Percentiles rank a stretch among this genome's conserved stretches.
These are phyloP conservation scores for Lactarius hatsudake DNA, from an alignment of 768 basidiomycete genomes.

Conservation along the genomic window DNA sequence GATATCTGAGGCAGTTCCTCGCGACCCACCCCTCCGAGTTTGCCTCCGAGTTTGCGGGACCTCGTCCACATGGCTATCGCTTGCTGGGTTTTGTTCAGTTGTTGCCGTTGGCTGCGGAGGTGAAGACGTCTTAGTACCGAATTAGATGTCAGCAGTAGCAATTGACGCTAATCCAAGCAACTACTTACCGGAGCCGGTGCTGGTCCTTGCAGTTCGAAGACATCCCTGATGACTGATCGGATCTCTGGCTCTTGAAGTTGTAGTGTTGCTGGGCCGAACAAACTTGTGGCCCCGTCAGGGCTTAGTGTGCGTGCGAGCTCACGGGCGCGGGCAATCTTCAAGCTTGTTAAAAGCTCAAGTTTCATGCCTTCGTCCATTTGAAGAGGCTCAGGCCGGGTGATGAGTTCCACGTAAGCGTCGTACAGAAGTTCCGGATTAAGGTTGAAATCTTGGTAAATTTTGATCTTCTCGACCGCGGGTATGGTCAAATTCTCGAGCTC, in stretches of 20 bases:
- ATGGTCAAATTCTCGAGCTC: slow-evolving; percentile 49
- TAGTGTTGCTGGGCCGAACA: not conserved
- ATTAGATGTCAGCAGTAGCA: not conserved
- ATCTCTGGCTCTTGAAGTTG: not conserved
- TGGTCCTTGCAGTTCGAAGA: not conserved
- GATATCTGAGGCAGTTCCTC: too few species aligned
- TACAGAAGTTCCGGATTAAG: slow-evolving; percentile 50
- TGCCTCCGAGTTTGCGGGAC: too few species aligned
- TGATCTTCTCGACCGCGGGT: slow-evolving; percentile 50
- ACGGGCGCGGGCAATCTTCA: slow-evolving; percentile 52
- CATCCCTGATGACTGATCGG: not conserved
- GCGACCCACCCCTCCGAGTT: too few species aligned
- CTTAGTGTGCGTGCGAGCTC: slow-evolving; percentile 36
- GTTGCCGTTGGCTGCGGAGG: not conserved
- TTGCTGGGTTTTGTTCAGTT: not conserved
- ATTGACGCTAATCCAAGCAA: too few species aligned
- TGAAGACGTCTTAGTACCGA: not conserved
- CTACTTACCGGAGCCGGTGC: not conserved
- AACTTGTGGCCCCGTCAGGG: not conserved
- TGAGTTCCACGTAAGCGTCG: slow-evolving; percentile 52
- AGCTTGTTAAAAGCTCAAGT: slow-evolving; percentile 55
- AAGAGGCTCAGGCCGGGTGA: slow-evolving; percentile 48
- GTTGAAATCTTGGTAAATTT: slow-evolving; percentile 50
- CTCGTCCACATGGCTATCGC: not conserved
- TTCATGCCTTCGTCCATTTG: slow-evolving; percentile 50